Conservation (phyloP, 1,139 yeast species). For the Hyphopichia pseudoburtonii region DNA sequence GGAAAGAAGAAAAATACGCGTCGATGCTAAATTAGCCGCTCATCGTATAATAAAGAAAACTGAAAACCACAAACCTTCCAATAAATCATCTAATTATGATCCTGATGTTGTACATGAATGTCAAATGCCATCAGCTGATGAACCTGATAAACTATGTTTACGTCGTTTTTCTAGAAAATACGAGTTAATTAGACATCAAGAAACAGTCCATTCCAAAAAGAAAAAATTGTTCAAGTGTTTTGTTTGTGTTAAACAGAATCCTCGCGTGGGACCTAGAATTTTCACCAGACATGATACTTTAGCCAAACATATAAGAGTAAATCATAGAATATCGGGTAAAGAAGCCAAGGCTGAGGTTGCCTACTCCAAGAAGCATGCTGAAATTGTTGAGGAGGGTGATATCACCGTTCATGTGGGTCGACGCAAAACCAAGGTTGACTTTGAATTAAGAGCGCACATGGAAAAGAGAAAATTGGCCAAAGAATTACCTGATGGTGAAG, state of each 20-base stretch:
- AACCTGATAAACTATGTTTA: conserved; percentile 60
- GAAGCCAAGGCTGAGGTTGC: conserved; percentile 62
- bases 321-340: conserved; percentile 71
- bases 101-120: conserved; percentile 53
- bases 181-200: conserved; percentile 92
- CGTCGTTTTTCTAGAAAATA: conserved; percentile 91
- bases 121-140: conserved; percentile 48
- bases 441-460: conserved; percentile 49
- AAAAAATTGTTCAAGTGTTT: conserved; percentile 85
- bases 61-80: conserved; percentile 22
- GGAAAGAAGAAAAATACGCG: conserved; percentile 24
- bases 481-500: conserved; percentile 12
- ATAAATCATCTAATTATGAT: conserved; percentile 46
- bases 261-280: conserved; percentile 57
- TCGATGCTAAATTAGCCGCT: conserved; percentile 30
- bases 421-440: conserved; percentile 49
- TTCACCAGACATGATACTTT: conserved; percentile 94
- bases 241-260: conserved; percentile 70
- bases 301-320: conserved; percentile 87
- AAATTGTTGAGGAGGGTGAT: conserved; percentile 46
- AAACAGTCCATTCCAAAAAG: conserved; percentile 89
- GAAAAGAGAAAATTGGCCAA: conserved; percentile 33
- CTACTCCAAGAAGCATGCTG: conserved; percentile 48
- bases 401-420: conserved; percentile 50
- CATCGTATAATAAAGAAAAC: conserved; percentile 28